These are phyloP conservation scores for Picochlorum sp. DNA, from an alignment of 139 green algal genomes.

Conservation along the genomic window DNA sequence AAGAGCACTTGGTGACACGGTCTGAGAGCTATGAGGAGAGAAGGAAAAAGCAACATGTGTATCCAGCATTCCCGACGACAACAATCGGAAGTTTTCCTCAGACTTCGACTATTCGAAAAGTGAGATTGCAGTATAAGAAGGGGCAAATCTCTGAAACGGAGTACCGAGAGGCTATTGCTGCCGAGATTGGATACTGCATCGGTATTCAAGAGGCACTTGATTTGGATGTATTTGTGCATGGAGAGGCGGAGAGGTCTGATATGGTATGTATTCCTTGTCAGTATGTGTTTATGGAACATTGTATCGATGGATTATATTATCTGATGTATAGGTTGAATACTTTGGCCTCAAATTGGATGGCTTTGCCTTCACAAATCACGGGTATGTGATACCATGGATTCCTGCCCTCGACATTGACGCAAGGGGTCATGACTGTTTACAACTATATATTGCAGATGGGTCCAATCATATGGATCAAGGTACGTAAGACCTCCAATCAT, in stretches of 20 bases:
- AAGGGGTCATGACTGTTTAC: too few relatives aligned
- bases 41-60: constrained; percentile 47
- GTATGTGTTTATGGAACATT: too few relatives aligned
- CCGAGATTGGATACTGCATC: constrained; percentile 47
- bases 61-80: constrained; percentile 68
- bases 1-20: constrained; percentile 31
- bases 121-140: constrained; percentile 49
- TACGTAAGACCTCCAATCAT: constrained; percentile 85
- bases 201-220: constrained; percentile 53
- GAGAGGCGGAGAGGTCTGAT: constrained; percentile 74
- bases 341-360: constrained; percentile 78
- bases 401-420: too few relatives aligned
- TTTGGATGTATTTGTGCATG: constrained; percentile 87
- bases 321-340: constrained; percentile 44
- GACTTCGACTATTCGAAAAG: constrained; percentile 57
- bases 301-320: too few relatives aligned
- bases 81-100: constrained; percentile 89
- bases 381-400: neutral
- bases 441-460: constrained; percentile 48
- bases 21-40: constrained; percentile 41
- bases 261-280: constrained; percentile 35
- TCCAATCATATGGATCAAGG: constrained; percentile 73
- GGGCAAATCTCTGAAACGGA: constrained; percentile 41
- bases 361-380: constrained; percentile 55
- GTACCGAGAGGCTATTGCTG: constrained; percentile 57